Conservation (phyloP, 176 grass and related monocot species). For the Puya raimondii region DNA sequence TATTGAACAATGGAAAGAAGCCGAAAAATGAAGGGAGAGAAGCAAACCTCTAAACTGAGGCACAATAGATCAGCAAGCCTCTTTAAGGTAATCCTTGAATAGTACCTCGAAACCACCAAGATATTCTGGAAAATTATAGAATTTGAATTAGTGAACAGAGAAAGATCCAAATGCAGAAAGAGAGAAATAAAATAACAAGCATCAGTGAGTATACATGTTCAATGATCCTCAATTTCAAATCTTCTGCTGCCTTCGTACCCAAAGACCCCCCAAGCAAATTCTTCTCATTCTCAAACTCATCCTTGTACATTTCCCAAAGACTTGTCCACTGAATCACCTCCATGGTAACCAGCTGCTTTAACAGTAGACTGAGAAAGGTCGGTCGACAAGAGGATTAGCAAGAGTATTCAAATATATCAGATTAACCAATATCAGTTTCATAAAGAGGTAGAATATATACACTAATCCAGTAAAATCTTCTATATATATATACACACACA, state of each 20-base stretch:
- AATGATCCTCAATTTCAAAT: slow-evolving; percentile 82
- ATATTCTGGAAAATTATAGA: slow-evolving; percentile 59
- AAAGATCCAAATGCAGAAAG: slow-evolving; percentile 2
- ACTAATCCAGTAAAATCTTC: no score
- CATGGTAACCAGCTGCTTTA: slow-evolving; percentile 94
- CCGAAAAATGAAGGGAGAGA: neutral
- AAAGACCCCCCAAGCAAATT: slow-evolving; percentile 70
- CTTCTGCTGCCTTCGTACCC: slow-evolving; percentile 59
- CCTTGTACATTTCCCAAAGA: slow-evolving; percentile 66
- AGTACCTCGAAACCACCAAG: slow-evolving; percentile 91
- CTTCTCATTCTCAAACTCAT: slow-evolving; percentile 82
- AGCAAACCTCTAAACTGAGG: slow-evolving; percentile 61
- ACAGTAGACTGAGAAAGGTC: slow-evolving; percentile 33
- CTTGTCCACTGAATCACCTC: slow-evolving; percentile 90
- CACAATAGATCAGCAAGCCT: slow-evolving; percentile 77
- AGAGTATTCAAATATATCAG: neutral
- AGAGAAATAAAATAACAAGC: neutral
- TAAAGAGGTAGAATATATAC: no score
- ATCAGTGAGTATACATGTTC: slow-evolving; percentile 51
- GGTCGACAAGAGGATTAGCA: neutral
- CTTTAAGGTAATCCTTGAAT: slow-evolving; percentile 90
- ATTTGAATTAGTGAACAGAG: slow-evolving; percentile 1
- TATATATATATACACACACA: no score
- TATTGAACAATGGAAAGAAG: neutral
- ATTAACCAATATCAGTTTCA: neutral